phyloP scores from a whole-genome alignment of 2,329 filamentous ascomycete species.

The Tolypocladium guangdongense region DNA sequence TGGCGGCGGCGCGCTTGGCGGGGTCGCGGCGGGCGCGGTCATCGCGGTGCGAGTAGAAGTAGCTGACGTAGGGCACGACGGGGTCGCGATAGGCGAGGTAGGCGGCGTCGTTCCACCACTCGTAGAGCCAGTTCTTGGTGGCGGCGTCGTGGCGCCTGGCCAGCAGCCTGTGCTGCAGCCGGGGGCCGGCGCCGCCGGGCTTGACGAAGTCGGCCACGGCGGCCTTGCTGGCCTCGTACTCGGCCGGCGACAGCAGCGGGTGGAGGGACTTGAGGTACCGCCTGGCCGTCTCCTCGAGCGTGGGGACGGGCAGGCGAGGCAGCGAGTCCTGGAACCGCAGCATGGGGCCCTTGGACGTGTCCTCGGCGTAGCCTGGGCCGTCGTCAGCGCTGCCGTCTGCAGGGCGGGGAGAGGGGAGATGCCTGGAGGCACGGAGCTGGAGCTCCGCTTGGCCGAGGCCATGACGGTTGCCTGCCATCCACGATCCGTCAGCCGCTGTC shows the following conservation, averaged over 20 bases:
- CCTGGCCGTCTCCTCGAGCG: constrained; percentile 69
- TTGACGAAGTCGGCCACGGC: constrained; percentile 82
- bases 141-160: constrained; percentile 70
- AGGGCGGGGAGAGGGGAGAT: constrained; percentile 1
- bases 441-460: constrained; percentile 43
- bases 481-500: background rate
- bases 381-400: background rate
- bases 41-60: constrained; percentile 98
- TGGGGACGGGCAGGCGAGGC: constrained; percentile 66
- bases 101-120: constrained; percentile 96
- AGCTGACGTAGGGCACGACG: constrained; percentile 94
- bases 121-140: constrained; percentile 85
- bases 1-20: constrained; percentile 83
- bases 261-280: constrained; percentile 74
- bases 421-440: constrained; percentile 47
- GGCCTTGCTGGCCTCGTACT: constrained; percentile 64
- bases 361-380: constrained; percentile 63
- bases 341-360: constrained; percentile 69
- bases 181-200: constrained; percentile 72
- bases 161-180: constrained; percentile 78
- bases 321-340: constrained; percentile 80
- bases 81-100: constrained; percentile 92
- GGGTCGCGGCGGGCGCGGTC: constrained; percentile 81
- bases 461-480: constrained; percentile 25
- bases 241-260: constrained; percentile 56